Conservation (phyloP, 257 asterid genomes). For the Solanum piurae region DNA sequence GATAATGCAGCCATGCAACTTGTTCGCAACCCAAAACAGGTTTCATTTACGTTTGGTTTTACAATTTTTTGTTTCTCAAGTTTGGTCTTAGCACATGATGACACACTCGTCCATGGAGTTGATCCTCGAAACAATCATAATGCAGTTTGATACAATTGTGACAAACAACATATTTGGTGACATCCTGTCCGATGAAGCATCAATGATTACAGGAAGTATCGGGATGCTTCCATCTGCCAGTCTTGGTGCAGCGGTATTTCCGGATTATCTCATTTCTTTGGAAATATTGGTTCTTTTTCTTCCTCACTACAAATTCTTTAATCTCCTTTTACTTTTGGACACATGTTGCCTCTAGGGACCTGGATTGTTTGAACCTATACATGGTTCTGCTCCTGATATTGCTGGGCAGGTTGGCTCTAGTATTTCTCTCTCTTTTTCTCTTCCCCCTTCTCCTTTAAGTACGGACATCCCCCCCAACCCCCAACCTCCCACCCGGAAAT, state of each 20-base stretch:
- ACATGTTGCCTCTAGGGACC: slow-evolving; percentile 54
- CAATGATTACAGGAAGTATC: slow-evolving; percentile 97
- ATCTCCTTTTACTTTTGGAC: neutral
- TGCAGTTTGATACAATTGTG: slow-evolving; percentile 96
- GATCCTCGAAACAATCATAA: neutral
- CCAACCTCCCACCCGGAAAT: neutral
- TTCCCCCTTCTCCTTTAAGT: neutral
- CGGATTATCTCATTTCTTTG: neutral
- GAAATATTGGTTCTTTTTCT: neutral
- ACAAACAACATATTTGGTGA: slow-evolving; percentile 97
- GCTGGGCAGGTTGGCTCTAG: slow-evolving; percentile 83
- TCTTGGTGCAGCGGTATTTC: slow-evolving; percentile 71
- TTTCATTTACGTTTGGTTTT: slow-evolving; percentile 3
- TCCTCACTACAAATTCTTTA: neutral
- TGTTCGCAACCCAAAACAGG: slow-evolving; percentile 96
- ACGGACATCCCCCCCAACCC: neutral
- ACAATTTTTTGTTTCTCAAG: neutral
- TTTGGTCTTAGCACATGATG: neutral
- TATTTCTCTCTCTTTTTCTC: neutral
- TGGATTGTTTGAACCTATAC: slow-evolving; percentile 95
- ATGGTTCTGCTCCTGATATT: slow-evolving; percentile 99
- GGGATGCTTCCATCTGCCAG: slow-evolving; percentile 99
- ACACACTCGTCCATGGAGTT: neutral
- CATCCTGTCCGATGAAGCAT: slow-evolving; percentile 96
- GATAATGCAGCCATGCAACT: slow-evolving; percentile 99